phyloP scores from a whole-genome alignment of 2,329 filamentous ascomycete genomes.

The Aplosporella prunicola region DNA sequence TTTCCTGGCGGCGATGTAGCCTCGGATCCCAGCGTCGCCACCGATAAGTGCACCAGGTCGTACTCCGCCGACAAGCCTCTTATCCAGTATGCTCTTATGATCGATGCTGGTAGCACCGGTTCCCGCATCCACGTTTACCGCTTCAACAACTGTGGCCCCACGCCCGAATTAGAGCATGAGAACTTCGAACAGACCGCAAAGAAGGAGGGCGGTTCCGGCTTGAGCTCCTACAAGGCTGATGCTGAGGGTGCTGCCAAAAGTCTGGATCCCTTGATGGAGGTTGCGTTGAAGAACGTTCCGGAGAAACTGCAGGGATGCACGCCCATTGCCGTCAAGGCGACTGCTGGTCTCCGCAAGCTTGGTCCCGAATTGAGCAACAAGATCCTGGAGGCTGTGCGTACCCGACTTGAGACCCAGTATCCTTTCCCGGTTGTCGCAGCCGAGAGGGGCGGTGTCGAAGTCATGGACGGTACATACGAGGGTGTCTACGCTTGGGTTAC shows the following conservation, averaged over 20 bases:
- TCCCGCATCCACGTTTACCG: slow-evolving; percentile 98
- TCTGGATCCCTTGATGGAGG: slow-evolving; percentile 77
- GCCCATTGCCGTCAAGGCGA: slow-evolving; percentile 95
- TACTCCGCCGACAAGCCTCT: slow-evolving; percentile 83
- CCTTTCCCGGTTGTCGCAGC: slow-evolving; percentile 88
- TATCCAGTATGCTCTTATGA: slow-evolving; percentile 96
- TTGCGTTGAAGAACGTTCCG: slow-evolving; percentile 75
- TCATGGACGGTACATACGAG: slow-evolving; percentile 97
- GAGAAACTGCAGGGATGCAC: slow-evolving; percentile 85
- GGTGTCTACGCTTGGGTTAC: slow-evolving; percentile 99
- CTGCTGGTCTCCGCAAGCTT: slow-evolving; percentile 81
- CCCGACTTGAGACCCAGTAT: slow-evolving; percentile 75
- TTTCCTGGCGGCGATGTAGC: slow-evolving; percentile 33
- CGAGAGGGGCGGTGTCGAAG: slow-evolving; percentile 78
- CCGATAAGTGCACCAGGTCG: slow-evolving; percentile 71
- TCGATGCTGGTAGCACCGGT: slow-evolving; percentile 94
- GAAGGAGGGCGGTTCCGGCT: slow-evolving; percentile 63
- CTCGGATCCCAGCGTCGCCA: slow-evolving; percentile 51
- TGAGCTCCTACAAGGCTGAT: slow-evolving; percentile 82
- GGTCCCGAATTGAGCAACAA: slow-evolving; percentile 70
- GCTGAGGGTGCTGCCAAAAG: slow-evolving; percentile 82
- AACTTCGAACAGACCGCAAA: slow-evolving; percentile 90
- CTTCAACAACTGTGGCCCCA: slow-evolving; percentile 96
- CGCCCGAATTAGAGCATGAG: slow-evolving; percentile 89
- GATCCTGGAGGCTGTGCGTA: slow-evolving; percentile 77